These are phyloP conservation scores for Fusarium concolor DNA, from an alignment of 2,329 filamentous ascomycete genomes.

Conservation along the genomic window DNA sequence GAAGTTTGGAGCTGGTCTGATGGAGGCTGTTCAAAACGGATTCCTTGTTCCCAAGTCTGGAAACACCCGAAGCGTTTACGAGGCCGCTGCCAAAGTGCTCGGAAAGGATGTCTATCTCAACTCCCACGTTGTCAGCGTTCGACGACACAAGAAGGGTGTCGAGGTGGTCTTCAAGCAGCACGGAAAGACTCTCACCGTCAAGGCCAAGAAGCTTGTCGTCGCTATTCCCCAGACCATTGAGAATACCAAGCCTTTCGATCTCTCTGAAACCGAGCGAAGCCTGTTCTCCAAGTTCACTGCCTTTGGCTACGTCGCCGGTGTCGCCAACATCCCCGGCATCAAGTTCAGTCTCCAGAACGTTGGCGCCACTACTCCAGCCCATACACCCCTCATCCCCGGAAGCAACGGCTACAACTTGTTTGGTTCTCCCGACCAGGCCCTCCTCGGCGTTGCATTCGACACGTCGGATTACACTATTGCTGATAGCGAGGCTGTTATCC, in stretches of 20 bases:
- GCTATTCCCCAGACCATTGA: conserved; percentile 34
- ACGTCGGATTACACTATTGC: conserved; percentile 6
- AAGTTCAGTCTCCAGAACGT: conserved; percentile 23
- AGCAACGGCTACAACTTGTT: conserved; percentile 2
- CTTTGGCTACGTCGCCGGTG: conserved; percentile 19
- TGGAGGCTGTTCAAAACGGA: conserved; percentile 8
- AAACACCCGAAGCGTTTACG: conserved; percentile 25
- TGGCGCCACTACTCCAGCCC: conserved; percentile 11
- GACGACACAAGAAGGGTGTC: conserved; percentile 1
- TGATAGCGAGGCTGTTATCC: conserved; percentile 11
- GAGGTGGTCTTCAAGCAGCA: conserved; percentile 4
- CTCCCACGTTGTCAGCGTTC: conserved; percentile 13
- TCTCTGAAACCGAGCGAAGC: not conserved
- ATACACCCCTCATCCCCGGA: conserved; percentile 23
- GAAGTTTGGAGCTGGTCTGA: conserved; percentile 28
- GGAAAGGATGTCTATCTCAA: conserved; percentile 11
- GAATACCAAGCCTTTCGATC: conserved; percentile 16
- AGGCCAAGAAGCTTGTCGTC: conserved; percentile 33
- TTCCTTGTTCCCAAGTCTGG: conserved; percentile 27
- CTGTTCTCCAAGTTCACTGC: conserved; percentile 32
- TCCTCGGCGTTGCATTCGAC: conserved; percentile 12
- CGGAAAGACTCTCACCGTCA: not conserved
- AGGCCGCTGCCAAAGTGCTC: conserved; percentile 17
- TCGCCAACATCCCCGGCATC: conserved; percentile 27
- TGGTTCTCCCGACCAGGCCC: conserved; percentile 2